phyloP scores from a whole-genome alignment of 257 asterid species.

The Penstemon newberryi region DNA sequence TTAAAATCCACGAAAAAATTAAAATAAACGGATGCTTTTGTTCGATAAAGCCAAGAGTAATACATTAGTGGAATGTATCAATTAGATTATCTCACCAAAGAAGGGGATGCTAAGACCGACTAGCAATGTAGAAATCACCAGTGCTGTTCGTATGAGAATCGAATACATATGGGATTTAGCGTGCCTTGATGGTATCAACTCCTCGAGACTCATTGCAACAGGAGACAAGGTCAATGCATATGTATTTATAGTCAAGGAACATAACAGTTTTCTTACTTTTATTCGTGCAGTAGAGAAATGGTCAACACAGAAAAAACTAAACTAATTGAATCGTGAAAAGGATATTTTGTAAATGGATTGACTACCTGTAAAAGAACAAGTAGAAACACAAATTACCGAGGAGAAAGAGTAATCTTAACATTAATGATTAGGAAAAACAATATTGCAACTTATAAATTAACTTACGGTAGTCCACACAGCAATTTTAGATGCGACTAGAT shows the following conservation, averaged over 20 bases:
- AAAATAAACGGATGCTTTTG: too few relatives aligned
- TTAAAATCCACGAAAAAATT: too few relatives aligned
- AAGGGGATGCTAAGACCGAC: conserved; percentile 78
- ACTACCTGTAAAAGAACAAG: conserved; percentile 64
- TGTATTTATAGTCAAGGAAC: conserved; percentile 55
- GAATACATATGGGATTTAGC: conserved; percentile 55
- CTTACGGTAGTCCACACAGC: conserved; percentile 97
- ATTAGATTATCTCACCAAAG: conserved; percentile 52
- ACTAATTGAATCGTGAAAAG: conserved; percentile 37
- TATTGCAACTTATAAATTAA: not conserved
- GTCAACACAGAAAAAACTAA: not conserved
- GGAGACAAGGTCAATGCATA: conserved; percentile 92
- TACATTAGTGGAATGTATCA: not conserved
- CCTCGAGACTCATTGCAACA: conserved; percentile 93
- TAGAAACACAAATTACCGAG: conserved; percentile 16
- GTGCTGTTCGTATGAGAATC: conserved; percentile 67
- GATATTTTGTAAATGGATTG: conserved; percentile 97
- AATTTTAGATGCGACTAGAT: conserved; percentile 71
- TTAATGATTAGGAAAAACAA: too few relatives aligned
- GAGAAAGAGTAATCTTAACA: not conserved
- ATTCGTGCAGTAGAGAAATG: not conserved
- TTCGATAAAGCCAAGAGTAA: too few relatives aligned
- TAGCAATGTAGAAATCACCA: conserved; percentile 75
- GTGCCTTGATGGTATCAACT: conserved; percentile 65
- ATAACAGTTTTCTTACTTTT: not conserved